A percentile compares a stretch with the other conserved stretches of the same genome.
Conservation (phyloP, 1,284 basidiomycete species). For the Leccinum subspadiceum region DNA sequence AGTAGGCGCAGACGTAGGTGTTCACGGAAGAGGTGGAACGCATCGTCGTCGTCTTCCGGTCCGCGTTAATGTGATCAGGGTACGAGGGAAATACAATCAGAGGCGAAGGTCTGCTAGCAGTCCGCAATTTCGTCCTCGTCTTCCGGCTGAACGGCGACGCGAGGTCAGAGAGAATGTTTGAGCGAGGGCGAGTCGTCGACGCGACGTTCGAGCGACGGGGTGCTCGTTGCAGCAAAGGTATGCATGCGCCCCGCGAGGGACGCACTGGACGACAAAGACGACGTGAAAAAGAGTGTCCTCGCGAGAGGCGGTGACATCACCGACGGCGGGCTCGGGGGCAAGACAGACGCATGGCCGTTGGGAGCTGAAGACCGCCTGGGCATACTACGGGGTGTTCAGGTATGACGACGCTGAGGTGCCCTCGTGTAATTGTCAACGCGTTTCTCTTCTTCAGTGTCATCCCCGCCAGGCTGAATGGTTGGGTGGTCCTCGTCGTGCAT, state of each 20-base stretch:
- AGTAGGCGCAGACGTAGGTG: background rate
- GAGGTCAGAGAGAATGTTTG: constrained; percentile 16
- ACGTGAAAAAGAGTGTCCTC: constrained; percentile 27
- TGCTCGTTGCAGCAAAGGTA: background rate
- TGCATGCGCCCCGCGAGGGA: constrained; percentile 17
- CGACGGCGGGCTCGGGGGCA: constrained; percentile 29
- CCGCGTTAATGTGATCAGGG: background rate
- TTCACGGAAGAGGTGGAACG: background rate
- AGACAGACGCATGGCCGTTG: constrained; percentile 22
- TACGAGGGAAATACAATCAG: constrained; percentile 28
- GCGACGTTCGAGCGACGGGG: background rate
- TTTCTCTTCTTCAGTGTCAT: background rate
- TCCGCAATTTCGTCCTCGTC: constrained; percentile 3
- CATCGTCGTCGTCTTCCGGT: background rate
- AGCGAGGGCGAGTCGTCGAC: background rate
- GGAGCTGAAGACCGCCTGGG: constrained; percentile 15
- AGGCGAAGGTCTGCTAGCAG: constrained; percentile 3
- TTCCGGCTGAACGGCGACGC: constrained; percentile 17
- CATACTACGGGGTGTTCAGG: constrained; percentile 6
- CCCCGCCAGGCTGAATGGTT: background rate
- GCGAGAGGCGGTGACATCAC: constrained; percentile 34
- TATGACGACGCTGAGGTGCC: constrained; percentile 15
- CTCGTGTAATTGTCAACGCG: constrained; percentile 18
- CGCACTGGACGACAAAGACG: constrained; percentile 18
- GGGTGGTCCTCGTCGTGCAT: background rate